Conservation (phyloP, 345 rosid species). For the Eutrema yunnanense region DNA sequence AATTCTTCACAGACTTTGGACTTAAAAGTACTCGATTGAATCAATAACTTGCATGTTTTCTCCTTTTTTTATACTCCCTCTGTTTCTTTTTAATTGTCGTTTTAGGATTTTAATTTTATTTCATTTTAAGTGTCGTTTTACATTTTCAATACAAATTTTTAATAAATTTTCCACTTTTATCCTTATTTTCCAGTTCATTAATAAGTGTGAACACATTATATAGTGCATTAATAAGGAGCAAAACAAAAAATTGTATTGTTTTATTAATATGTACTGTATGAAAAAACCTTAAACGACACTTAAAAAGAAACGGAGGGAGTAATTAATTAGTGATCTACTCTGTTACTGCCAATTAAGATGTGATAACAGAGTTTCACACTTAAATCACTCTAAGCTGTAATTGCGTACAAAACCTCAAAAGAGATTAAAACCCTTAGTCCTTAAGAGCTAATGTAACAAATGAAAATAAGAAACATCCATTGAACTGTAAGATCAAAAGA, state of each 20-base stretch:
- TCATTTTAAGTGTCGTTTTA: too few species aligned
- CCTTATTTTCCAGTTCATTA: too few species aligned
- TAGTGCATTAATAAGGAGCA: too few species aligned
- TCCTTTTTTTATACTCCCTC: background rate
- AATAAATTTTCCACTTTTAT: too few species aligned
- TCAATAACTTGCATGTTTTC: slow-evolving; percentile 7
- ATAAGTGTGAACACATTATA: too few species aligned
- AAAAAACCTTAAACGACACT: too few species aligned
- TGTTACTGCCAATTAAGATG: background rate
- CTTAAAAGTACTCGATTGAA: slow-evolving; percentile 21
- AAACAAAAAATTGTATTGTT: too few species aligned
- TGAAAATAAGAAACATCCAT: slow-evolving; percentile 15
- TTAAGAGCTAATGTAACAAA: background rate
- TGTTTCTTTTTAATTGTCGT: too few species aligned
- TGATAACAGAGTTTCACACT: background rate
- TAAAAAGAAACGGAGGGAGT: too few species aligned
- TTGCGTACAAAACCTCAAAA: background rate
- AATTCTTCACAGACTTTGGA: slow-evolving; percentile 20
- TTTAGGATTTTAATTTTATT: too few species aligned
- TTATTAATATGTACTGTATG: too few species aligned
- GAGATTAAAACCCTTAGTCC: background rate
- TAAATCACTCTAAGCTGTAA: background rate
- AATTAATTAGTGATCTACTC: background rate
- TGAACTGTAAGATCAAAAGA: slow-evolving; percentile 14
- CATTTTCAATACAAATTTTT: too few species aligned